These are phyloP conservation scores for Vitis hybrid DNA, from an alignment of 177 flowering plant species.

Conservation along the genomic window DNA sequence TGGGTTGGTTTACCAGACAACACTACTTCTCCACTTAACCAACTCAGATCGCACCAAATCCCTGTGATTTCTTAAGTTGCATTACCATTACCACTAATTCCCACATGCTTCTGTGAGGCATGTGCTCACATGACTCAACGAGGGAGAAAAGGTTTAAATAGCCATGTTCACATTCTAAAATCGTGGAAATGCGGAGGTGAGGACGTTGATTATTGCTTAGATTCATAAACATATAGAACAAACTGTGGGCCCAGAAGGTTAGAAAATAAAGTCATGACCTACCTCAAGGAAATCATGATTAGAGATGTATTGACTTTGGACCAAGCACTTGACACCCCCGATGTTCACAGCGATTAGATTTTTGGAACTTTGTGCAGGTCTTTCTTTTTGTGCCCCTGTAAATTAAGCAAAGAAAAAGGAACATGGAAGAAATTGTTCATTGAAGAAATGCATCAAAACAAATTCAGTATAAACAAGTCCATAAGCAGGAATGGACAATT, in stretches of 20 bases:
- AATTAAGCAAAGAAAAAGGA: not conserved
- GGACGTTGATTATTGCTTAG: not conserved
- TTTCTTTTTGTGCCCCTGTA: conserved; percentile 41
- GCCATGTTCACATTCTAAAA: not conserved
- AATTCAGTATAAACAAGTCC: not conserved
- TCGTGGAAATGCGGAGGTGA: too few species aligned
- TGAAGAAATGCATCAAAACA: too few species aligned
- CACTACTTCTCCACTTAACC: too few species aligned
- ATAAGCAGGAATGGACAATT: not conserved
- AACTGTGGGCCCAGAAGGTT: not conserved
- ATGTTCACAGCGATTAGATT: conserved; percentile 48
- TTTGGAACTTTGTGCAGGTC: conserved; percentile 20
- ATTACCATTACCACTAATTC: too few species aligned
- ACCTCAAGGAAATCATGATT: conserved; percentile 92
- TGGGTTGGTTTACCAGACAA: too few species aligned
- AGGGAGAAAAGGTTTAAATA: not conserved
- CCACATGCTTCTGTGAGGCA: not conserved
- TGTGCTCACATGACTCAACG: not conserved
- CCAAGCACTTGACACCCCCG: conserved; percentile 55
- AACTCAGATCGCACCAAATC: too few species aligned
- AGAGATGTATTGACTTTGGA: conserved; percentile 69
- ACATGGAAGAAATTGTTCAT: conserved; percentile 2
- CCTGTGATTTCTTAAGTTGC: too few species aligned
- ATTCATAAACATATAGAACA: not conserved
- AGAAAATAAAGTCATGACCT: not conserved